phyloP scores from a whole-genome alignment of 352 stramenopile genomes.

The Blastocystis sp. region DNA sequence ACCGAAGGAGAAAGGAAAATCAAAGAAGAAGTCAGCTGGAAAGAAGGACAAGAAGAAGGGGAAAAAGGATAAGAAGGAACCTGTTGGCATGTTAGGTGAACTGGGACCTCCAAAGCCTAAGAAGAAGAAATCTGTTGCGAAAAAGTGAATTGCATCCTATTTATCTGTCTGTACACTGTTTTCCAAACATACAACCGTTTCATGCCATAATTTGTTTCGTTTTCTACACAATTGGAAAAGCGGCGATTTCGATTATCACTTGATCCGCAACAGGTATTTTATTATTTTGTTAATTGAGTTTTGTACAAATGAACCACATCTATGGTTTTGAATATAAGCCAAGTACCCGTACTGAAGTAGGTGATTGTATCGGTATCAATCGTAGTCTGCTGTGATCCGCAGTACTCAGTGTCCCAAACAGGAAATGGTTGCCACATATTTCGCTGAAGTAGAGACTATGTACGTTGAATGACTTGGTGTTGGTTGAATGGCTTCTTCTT shows the following conservation, averaged over 20 bases:
- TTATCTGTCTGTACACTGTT: conserved; percentile 31
- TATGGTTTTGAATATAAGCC: conserved; percentile 54
- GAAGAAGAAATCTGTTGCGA: conserved; percentile 25
- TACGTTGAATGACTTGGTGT: not conserved
- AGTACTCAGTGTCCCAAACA: conserved; percentile 42
- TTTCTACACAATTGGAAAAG: not conserved
- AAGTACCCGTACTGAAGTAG: conserved; percentile 38
- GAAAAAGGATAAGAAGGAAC: conserved; percentile 7
- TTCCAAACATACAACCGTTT: not conserved
- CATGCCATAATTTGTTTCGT: not conserved
- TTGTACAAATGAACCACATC: not conserved
- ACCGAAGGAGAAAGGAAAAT: conserved; percentile 12
- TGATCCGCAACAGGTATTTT: not conserved
- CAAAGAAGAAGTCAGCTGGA: not conserved
- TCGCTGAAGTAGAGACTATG: conserved; percentile 53
- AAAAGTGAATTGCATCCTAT: conserved; percentile 25
- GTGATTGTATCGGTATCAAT: not conserved
- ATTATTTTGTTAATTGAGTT: not conserved
- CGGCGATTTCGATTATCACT: not conserved
- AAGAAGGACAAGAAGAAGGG: conserved; percentile 53
- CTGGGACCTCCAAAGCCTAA: conserved; percentile 39
- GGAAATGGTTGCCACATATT: conserved; percentile 6
- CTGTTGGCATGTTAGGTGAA: not conserved
- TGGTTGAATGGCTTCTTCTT: not conserved
- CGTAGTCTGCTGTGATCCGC: conserved; percentile 35